phyloP scores from a whole-genome alignment of 257 asterid species.

The Plectranthus barbatus region DNA sequence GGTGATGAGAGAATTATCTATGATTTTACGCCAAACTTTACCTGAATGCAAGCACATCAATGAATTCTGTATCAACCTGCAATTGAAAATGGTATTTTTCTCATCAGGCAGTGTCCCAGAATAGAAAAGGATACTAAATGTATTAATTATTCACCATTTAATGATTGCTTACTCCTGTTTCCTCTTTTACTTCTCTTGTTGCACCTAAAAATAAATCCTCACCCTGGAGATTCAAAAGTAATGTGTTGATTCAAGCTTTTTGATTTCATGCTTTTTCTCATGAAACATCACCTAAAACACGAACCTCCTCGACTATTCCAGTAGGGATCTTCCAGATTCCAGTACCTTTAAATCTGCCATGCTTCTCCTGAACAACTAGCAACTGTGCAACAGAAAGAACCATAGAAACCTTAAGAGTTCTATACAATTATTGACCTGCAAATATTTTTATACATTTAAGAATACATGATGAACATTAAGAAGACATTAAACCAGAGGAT shows the following conservation, averaged over 20 bases:
- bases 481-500: neutral
- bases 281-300: neutral
- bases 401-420: neutral
- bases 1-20: neutral
- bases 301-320: slow-evolving; percentile 63
- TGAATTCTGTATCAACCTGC: slow-evolving; percentile 57
- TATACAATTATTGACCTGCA: neutral
- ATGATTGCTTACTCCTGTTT: slow-evolving; percentile 60
- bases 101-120: slow-evolving; percentile 16
- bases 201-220: slow-evolving; percentile 61
- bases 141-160: slow-evolving; percentile 13
- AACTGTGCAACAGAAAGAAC: slow-evolving; percentile 26
- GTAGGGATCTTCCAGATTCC: slow-evolving; percentile 83
- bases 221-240: slow-evolving; percentile 39
- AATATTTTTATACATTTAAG: neutral
- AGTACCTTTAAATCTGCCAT: slow-evolving; percentile 40
- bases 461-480: neutral
- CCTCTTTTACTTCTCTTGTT: slow-evolving; percentile 72
- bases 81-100: slow-evolving; percentile 4
- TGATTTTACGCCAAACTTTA: neutral
- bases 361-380: slow-evolving; percentile 72
- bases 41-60: slow-evolving; percentile 38
- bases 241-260: neutral
- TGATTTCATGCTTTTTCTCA: neutral
- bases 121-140: neutral